Evolutionary conservation across 768 basidiomycete species (phyloP), one percentile per base, ranked within the genome.

Genomic region (Tricholoma saponaceum): DNA sequence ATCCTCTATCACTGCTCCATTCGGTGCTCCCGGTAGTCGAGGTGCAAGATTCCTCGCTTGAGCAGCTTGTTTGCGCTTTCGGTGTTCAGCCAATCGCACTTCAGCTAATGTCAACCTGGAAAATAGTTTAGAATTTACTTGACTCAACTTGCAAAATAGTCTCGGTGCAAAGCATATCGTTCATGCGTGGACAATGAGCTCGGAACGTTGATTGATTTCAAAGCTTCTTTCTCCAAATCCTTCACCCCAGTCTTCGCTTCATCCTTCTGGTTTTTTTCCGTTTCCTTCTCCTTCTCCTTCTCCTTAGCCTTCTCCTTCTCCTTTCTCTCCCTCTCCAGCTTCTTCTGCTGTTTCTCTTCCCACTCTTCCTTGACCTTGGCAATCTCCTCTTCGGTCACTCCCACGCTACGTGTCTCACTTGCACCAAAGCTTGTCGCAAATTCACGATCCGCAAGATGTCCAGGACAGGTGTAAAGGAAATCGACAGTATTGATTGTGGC

Each of bases 401-500:
- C 76, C 66, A 68, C 66, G 71, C 74, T 80, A 63, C 66, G 61
- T 43, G 72, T 64, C 63, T 73, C 74, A 39, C 51, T 56, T 20
- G 61, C 65, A 60, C 68, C 72, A 51, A 84, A 71, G 44, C 74
- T 73, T 9, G 74, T 80, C 7, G 89, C 85, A 71, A 97, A 96
- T 20, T 84, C 91, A 25, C 76, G 73, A 69, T 98, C 95, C 5
- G 76, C 74, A 55, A 97, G 82, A 73, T 98, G 95, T n/a, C 72
- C 70, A 1, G 83, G 79, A 67, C 95, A 98, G 0, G 84, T 81
- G 70, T 96, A 97, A 30, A 98, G 56, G 68, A 95, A 97, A 71
- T 97, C 95, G 10, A 82, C 76, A 8, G 89, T 86, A 66, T 90
- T 85, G 60, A 87, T 74, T 3, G 93, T 96, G 20, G 93, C 90